These are phyloP conservation scores for Gentiana straminea DNA, from an alignment of 257 asterid species.

Conservation along the genomic window DNA sequence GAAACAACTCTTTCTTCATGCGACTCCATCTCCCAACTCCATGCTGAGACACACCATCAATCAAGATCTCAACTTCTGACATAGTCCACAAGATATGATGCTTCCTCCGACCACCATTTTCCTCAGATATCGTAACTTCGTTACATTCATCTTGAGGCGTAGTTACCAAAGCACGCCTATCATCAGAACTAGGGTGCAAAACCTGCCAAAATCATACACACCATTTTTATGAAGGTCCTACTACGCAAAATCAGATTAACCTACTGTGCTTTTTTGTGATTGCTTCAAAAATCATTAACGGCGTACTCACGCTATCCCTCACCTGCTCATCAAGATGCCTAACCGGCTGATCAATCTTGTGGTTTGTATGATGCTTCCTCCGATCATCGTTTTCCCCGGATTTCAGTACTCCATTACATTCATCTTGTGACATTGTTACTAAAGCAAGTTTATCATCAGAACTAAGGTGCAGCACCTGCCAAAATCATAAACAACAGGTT, in stretches of 20 bases:
- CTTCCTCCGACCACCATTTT: conserved; percentile 46
- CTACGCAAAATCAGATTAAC: not conserved
- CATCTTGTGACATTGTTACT: no score
- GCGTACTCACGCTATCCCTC: no score
- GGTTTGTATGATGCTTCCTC: no score
- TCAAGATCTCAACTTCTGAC: conserved; percentile 65
- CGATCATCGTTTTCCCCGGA: no score
- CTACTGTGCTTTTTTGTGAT: no score
- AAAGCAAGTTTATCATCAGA: no score
- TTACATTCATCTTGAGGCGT: conserved; percentile 26
- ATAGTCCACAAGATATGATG: conserved; percentile 84
- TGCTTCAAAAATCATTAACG: no score
- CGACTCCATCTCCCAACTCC: conserved; percentile 97
- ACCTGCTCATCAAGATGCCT: no score
- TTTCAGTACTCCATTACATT: no score
- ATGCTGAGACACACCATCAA: conserved; percentile 81
- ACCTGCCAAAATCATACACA: conserved; percentile 2
- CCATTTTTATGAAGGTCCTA: not conserved
- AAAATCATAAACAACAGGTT: no score
- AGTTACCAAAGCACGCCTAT: conserved; percentile 11
- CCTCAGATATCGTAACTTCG: conserved; percentile 21
- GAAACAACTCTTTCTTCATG: conserved; percentile 66
- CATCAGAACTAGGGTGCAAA: not conserved
- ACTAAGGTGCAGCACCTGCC: no score
- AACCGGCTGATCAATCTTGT: no score